phyloP scores from a whole-genome alignment of 371 early-diverging fungal genomes.

The Mucor plumbeus region DNA sequence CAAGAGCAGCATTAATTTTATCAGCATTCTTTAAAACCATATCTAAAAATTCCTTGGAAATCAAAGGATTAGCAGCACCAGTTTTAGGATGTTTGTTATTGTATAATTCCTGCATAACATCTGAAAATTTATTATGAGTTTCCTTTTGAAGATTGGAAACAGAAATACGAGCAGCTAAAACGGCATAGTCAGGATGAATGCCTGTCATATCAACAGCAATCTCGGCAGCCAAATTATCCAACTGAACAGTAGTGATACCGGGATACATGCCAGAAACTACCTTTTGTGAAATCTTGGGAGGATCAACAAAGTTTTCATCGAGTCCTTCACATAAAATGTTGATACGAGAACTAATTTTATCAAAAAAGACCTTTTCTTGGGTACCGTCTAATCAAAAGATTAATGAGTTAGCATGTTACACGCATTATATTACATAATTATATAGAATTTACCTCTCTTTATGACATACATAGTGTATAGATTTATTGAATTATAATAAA shows the following conservation, averaged over 20 bases:
- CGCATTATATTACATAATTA: neutral
- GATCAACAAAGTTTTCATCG: constrained; percentile 83
- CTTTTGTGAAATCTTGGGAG: constrained; percentile 86
- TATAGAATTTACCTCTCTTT: constrained; percentile 65
- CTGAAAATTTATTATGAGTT: constrained; percentile 80
- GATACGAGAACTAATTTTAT: constrained; percentile 92
- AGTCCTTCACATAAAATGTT: constrained; percentile 86
- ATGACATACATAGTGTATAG: constrained; percentile 67
- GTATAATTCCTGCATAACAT: constrained; percentile 65
- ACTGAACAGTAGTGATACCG: constrained; percentile 88
- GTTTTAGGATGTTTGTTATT: constrained; percentile 81
- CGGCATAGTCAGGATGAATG: constrained; percentile 93
- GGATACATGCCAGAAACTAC: constrained; percentile 85
- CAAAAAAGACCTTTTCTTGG: constrained; percentile 84
- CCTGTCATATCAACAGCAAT: constrained; percentile 90
- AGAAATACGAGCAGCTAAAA: constrained; percentile 91
- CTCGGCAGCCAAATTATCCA: constrained; percentile 91
- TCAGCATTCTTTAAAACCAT: constrained; percentile 72
- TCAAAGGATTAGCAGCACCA: constrained; percentile 70
- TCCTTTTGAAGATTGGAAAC: constrained; percentile 91
- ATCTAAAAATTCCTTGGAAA: constrained; percentile 72
- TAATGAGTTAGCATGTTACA: neutral
- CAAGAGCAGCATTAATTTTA: constrained; percentile 79
- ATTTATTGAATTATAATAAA: neutral
- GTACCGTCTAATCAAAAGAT: constrained; percentile 65